Evolutionary conservation across 192 early-diverging fungal genomes (phyloP).

Genomic region (Helicostylum pulchrum): DNA sequence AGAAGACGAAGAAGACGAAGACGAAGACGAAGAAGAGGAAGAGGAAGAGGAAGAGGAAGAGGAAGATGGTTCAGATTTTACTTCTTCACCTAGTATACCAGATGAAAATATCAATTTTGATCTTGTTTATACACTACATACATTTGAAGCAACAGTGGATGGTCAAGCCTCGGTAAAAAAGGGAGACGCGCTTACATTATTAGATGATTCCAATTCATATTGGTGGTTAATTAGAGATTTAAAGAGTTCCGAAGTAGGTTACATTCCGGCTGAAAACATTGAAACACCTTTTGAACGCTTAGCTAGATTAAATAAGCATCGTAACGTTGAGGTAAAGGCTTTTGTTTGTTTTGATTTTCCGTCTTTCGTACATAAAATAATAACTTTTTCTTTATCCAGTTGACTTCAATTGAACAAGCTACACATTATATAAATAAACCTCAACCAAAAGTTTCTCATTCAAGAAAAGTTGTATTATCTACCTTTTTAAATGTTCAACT

Average conservation of each 20-base stretch:
- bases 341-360: background rate
- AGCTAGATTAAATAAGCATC: conserved; percentile 69
- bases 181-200: conserved; percentile 65
- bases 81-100: conserved; percentile 42
- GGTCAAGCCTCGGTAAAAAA: conserved; percentile 76
- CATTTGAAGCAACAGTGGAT: conserved; percentile 76
- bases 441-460: conserved; percentile 12
- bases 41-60: conserved; percentile 34
- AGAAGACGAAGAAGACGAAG: conserved; percentile 27
- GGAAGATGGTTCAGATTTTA: conserved; percentile 36
- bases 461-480: conserved; percentile 20
- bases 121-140: conserved; percentile 76
- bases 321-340: conserved; percentile 57
- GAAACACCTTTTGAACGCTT: conserved; percentile 76
- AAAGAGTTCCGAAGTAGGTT: conserved; percentile 68
- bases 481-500: conserved; percentile 23
- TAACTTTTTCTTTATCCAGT: background rate
- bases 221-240: conserved; percentile 70
- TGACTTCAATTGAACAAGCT: conserved; percentile 62
- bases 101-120: conserved; percentile 67
- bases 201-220: conserved; percentile 79
- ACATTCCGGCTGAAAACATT: conserved; percentile 83
- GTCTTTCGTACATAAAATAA: background rate
- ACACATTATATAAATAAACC: conserved; percentile 11
- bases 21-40: conserved; percentile 31